Evolutionary conservation across 169 alveolate genomes (phyloP).

Genomic region (Plasmodium yoelii): DNA sequence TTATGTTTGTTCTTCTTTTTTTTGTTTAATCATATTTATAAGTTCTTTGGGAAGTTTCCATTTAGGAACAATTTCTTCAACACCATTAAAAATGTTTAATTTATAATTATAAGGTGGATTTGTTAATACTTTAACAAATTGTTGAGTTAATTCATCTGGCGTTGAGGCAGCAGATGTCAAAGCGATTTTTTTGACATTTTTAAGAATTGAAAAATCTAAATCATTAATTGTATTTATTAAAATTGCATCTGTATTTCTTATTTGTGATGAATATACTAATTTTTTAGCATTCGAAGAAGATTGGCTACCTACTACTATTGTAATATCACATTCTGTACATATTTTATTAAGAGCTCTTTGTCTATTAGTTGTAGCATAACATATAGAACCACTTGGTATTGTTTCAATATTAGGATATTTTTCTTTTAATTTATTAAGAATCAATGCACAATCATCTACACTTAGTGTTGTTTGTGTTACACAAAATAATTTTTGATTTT

Average conservation of each 20-base stretch:
- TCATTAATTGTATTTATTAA: constrained; percentile 80
- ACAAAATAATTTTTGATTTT: constrained; percentile 80
- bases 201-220: constrained; percentile 78
- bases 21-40: constrained; percentile 78
- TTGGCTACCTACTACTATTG: constrained; percentile 86
- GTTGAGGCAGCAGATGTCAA: constrained; percentile 89
- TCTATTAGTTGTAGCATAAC: constrained; percentile 90
- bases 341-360: constrained; percentile 85
- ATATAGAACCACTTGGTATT: constrained; percentile 89
- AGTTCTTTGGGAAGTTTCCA: constrained; percentile 88
- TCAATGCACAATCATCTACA: constrained; percentile 86
- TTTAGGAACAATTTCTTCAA: constrained; percentile 85
- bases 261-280: constrained; percentile 83
- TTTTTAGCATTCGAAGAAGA: constrained; percentile 86
- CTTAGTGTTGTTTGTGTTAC: constrained; percentile 90
- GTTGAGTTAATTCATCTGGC: constrained; percentile 85
- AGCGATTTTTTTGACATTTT: constrained; percentile 79
- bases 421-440: constrained; percentile 77
- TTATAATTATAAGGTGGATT: constrained; percentile 77
- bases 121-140: constrained; percentile 76
- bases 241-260: constrained; percentile 77
- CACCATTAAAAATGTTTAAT: constrained; percentile 77
- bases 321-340: constrained; percentile 77
- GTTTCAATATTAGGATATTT: constrained; percentile 84
- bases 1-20: background rate